These are phyloP conservation scores for Chimonanthus salicifolius DNA, from an alignment of 164 flowering plant species.

Conservation along the genomic window DNA sequence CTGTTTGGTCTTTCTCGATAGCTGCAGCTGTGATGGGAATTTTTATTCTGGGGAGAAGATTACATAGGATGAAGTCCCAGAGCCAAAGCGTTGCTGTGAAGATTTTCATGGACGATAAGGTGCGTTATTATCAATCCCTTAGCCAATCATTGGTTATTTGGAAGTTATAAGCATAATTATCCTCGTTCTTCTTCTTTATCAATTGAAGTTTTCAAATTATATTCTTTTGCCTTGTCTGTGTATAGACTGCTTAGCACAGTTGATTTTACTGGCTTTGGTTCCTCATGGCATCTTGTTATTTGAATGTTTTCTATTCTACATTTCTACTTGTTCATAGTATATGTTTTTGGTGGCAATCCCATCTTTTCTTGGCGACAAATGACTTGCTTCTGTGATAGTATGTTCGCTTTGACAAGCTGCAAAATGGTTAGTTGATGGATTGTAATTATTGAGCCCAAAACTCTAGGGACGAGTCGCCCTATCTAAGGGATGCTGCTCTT, in stretches of 20 bases:
- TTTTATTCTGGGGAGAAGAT: slow-evolving; percentile 53
- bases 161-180: not conserved
- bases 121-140: slow-evolving; percentile 17
- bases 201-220: not conserved
- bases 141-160: not conserved
- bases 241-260: not conserved
- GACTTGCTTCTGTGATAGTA: not conserved
- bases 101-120: slow-evolving; percentile 83
- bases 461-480: too few relatives aligned
- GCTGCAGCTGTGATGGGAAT: slow-evolving; percentile 83
- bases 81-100: slow-evolving; percentile 51
- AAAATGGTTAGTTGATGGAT: too few relatives aligned
- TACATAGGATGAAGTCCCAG: slow-evolving; percentile 71
- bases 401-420: not conserved
- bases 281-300: not conserved
- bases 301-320: not conserved
- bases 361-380: not conserved
- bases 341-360: not conserved
- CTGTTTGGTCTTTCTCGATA: slow-evolving; percentile 75
- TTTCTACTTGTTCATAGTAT: not conserved
- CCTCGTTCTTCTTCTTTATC: not conserved
- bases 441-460: too few relatives aligned
- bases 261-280: not conserved
- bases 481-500: too few relatives aligned
- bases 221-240: not conserved